Evolutionary conservation across 768 basidiomycete species (phyloP).

Genomic region (Boletus huronensis): DNA sequence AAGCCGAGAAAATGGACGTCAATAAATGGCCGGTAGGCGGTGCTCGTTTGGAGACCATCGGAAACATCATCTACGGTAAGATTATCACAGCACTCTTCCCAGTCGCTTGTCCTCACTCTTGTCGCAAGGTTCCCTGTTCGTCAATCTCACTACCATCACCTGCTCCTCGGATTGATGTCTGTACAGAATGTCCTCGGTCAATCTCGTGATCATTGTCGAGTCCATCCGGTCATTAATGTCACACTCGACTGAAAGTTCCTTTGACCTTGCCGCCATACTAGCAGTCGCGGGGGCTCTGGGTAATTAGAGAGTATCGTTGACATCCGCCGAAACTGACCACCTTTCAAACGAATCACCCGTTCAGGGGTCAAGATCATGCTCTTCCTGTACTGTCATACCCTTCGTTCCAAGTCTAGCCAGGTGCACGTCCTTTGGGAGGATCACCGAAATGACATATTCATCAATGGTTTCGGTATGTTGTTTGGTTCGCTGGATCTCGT

Average conservation of each 20-base stretch:
- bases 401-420: slow-evolving; percentile 82
- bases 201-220: slow-evolving; percentile 87
- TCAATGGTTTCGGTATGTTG: slow-evolving; percentile 67
- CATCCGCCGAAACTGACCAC: neutral
- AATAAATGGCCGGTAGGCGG: slow-evolving; percentile 94
- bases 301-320: neutral
- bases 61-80: slow-evolving; percentile 80
- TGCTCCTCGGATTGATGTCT: neutral
- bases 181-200: slow-evolving; percentile 83
- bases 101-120: slow-evolving; percentile 1
- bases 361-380: slow-evolving; percentile 79
- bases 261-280: slow-evolving; percentile 80
- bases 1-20: slow-evolving; percentile 64
- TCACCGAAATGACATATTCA: slow-evolving; percentile 88
- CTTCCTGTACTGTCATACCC: slow-evolving; percentile 81
- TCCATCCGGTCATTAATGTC: slow-evolving; percentile 69
- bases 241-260: slow-evolving; percentile 50
- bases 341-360: neutral
- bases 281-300: slow-evolving; percentile 83
- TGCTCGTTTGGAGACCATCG: slow-evolving; percentile 84
- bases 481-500: neutral
- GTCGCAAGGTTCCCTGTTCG: slow-evolving; percentile 46
- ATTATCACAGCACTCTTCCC: neutral
- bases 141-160: neutral
- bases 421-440: slow-evolving; percentile 97